These are phyloP conservation scores for Saccharomycopsis sp. DNA, from an alignment of 805 yeast genomes.

Conservation along the genomic window DNA sequence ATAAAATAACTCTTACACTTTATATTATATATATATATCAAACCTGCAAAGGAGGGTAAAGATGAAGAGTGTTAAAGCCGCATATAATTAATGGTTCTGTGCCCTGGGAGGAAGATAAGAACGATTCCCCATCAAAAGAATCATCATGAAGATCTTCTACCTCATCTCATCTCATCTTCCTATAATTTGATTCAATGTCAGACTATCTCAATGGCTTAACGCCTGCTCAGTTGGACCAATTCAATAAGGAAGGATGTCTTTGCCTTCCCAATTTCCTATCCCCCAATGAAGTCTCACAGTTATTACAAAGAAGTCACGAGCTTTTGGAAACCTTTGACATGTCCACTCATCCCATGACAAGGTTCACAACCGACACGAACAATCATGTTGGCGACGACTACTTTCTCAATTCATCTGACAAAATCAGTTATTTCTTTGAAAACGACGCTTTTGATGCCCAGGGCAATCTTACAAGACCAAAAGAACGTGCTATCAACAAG, in stretches of 20 bases:
- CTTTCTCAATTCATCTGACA: conserved; percentile 60
- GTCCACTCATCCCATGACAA: conserved; percentile 55
- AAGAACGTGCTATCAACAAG: conserved; percentile 57
- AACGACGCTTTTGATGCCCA: conserved; percentile 51
- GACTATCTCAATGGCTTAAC: too few species aligned
- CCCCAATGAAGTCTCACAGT: conserved; percentile 30
- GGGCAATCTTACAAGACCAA: conserved; percentile 40
- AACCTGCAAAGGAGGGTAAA: too few species aligned
- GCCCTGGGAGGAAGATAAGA: too few species aligned
- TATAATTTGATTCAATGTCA: too few species aligned
- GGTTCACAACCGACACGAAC: conserved; percentile 52
- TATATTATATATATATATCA: too few species aligned
- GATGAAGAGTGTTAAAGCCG: too few species aligned
- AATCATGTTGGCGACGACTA: conserved; percentile 68
- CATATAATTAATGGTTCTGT: too few species aligned
- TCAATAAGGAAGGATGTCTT: conserved; percentile 50
- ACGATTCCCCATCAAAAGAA: too few species aligned
- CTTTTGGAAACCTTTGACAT: conserved; percentile 44
- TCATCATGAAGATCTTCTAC: too few species aligned
- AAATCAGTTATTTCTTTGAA: conserved; percentile 62
- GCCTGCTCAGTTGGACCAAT: conserved; percentile 36
- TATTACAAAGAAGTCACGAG: conserved; percentile 36
- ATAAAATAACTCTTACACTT: too few species aligned
- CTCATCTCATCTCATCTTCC: too few species aligned
- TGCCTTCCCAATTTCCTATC: conserved; percentile 49